phyloP scores from a whole-genome alignment of 2,329 filamentous ascomycete species.

The Rhytidhysteron rufulum region DNA sequence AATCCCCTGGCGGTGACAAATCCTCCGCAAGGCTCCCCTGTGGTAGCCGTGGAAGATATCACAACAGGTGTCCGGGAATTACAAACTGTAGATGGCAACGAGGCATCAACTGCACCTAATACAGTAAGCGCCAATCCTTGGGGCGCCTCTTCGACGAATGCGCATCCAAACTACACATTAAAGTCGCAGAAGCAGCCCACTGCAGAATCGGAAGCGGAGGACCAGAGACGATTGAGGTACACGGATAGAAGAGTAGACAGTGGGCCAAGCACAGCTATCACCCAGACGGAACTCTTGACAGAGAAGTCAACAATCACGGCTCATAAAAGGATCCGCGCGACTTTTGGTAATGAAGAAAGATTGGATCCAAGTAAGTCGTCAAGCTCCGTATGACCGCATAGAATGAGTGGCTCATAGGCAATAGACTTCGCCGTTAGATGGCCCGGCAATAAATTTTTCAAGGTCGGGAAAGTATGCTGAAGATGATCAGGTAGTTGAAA shows the following conservation, averaged over 20 bases:
- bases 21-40: too few species aligned
- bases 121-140: too few species aligned
- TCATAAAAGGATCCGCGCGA: neutral
- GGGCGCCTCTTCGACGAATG: neutral
- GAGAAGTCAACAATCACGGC: neutral
- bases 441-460: conserved; percentile 7
- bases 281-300: neutral
- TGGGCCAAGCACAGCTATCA: neutral
- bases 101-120: neutral
- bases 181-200: neutral
- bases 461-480: conserved; percentile 8
- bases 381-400: neutral
- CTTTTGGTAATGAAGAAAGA: neutral
- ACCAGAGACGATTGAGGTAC: neutral
- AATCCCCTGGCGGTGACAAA: too few species aligned
- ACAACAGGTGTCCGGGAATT: too few species aligned
- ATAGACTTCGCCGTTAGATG: conserved; percentile 5
- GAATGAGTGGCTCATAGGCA: neutral
- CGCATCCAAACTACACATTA: neutral
- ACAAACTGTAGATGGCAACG: neutral
- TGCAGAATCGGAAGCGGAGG: too few species aligned
- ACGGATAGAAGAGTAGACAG: neutral
- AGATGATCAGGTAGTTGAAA: conserved; percentile 4
- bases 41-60: too few species aligned
- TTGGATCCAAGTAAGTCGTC: conserved; percentile 5